Evolutionary conservation across 345 rosid genomes (phyloP).

Genomic region (Erysimum cheiranthoides): DNA sequence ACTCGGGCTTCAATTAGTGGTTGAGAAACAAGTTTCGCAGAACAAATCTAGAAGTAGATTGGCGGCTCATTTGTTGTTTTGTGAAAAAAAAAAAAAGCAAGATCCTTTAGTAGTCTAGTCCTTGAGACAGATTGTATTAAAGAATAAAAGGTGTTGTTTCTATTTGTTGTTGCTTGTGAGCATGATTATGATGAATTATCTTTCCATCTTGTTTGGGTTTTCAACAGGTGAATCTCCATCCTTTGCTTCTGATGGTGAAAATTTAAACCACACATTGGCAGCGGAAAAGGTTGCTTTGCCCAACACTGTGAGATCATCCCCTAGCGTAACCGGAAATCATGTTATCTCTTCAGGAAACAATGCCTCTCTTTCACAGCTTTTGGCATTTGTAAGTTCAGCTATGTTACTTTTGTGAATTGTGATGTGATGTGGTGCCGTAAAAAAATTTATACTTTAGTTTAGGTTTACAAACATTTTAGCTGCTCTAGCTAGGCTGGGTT

Average conservation of each 20-base stretch:
- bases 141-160: background rate
- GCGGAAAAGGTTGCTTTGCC: slow-evolving; percentile 64
- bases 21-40: background rate
- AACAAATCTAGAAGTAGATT: background rate
- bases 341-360: slow-evolving; percentile 65
- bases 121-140: background rate
- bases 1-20: slow-evolving; percentile 9
- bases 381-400: slow-evolving; percentile 75
- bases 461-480: slow-evolving; percentile 20
- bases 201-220: slow-evolving; percentile 24
- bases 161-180: slow-evolving; percentile 12
- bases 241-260: slow-evolving; percentile 91
- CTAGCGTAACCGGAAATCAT: slow-evolving; percentile 71
- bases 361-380: slow-evolving; percentile 63
- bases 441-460: background rate
- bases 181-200: slow-evolving; percentile 28
- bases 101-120: background rate
- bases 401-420: slow-evolving; percentile 23
- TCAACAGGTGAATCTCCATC: slow-evolving; percentile 89
- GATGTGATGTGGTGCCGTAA: slow-evolving; percentile 15
- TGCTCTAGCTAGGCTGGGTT: slow-evolving; percentile 27
- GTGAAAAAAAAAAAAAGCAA: background rate
- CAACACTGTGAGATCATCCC: slow-evolving; percentile 67
- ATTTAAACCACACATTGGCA: slow-evolving; percentile 68
- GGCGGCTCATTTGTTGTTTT: background rate